Evolutionary conservation across 2,329 filamentous ascomycete species (phyloP).

Genomic region (Seiridium unicorne): DNA sequence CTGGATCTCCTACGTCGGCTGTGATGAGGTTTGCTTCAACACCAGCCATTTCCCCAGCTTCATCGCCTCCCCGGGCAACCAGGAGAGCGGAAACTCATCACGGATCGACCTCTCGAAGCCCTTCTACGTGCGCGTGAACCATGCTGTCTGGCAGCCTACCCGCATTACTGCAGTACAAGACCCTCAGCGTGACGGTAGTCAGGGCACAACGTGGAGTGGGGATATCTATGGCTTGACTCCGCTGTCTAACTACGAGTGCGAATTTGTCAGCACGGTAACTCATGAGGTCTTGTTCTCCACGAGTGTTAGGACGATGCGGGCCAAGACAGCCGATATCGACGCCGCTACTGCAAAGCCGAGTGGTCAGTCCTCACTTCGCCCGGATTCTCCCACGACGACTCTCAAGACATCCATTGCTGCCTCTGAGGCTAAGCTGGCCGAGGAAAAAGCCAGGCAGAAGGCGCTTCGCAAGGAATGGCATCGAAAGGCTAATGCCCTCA

Average conservation of each 20-base stretch:
- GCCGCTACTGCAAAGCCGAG: constrained; percentile 33
- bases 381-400: constrained; percentile 75
- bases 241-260: constrained; percentile 73
- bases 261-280: constrained; percentile 70
- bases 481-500: constrained; percentile 62
- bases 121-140: constrained; percentile 77
- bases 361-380: constrained; percentile 62
- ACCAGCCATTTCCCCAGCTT: constrained; percentile 62
- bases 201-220: constrained; percentile 64
- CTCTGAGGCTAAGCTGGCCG: constrained; percentile 67
- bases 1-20: constrained; percentile 78
- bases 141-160: constrained; percentile 76
- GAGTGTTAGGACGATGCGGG: constrained; percentile 65
- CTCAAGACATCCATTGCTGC: constrained; percentile 74
- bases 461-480: constrained; percentile 74
- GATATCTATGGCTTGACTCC: constrained; percentile 69
- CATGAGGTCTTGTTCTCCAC: constrained; percentile 68
- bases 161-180: constrained; percentile 57
- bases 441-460: constrained; percentile 69
- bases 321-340: constrained; percentile 40
- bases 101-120: constrained; percentile 69
- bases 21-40: constrained; percentile 75
- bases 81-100: constrained; percentile 33
- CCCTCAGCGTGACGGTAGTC: constrained; percentile 28
- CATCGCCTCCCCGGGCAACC: constrained; percentile 31